Conservation (phyloP, 371 early-diverging fungal species). For the Circinella umbellata region DNA sequence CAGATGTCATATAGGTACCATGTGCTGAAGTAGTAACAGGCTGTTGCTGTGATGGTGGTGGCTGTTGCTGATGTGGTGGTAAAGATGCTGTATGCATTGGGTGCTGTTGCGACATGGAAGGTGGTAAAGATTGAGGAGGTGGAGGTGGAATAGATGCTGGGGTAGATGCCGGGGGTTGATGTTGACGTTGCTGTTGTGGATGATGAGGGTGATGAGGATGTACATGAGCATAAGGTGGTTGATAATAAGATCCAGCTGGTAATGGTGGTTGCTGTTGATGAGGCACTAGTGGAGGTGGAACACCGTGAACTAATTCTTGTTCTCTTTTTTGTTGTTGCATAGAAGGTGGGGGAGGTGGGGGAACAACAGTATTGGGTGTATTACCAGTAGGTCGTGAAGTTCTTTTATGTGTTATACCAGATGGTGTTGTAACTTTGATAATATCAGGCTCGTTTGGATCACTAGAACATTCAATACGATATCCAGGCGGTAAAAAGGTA, state of each 20-base stretch:
- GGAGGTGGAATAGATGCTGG: conserved; percentile 5
- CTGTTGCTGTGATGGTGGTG: neutral
- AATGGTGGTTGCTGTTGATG: conserved; percentile 5
- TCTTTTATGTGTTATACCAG: conserved; percentile 68
- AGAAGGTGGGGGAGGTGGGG: neutral
- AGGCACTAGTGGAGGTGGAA: conserved; percentile 6
- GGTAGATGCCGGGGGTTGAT: conserved; percentile 12
- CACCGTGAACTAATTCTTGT: neutral
- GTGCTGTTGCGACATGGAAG: conserved; percentile 11
- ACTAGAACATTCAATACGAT: conserved; percentile 87
- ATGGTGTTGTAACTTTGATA: conserved; percentile 92
- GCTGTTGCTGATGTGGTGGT: conserved; percentile 11
- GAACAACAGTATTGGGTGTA: neutral
- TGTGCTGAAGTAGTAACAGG: neutral
- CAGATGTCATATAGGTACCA: no score
- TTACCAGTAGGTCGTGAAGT: conserved; percentile 14
- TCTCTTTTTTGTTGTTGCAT: neutral
- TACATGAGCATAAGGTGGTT: conserved; percentile 21
- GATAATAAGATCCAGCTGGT: conserved; percentile 13
- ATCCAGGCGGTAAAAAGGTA: conserved; percentile 99
- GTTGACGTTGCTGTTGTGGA: conserved; percentile 18
- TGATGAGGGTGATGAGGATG: conserved; percentile 20
- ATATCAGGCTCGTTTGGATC: conserved; percentile 75
- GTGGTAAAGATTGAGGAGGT: conserved; percentile 11
- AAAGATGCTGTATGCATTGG: conserved; percentile 17